phyloP scores from a whole-genome alignment of 306 rosid species.

The Corylus avellana region DNA sequence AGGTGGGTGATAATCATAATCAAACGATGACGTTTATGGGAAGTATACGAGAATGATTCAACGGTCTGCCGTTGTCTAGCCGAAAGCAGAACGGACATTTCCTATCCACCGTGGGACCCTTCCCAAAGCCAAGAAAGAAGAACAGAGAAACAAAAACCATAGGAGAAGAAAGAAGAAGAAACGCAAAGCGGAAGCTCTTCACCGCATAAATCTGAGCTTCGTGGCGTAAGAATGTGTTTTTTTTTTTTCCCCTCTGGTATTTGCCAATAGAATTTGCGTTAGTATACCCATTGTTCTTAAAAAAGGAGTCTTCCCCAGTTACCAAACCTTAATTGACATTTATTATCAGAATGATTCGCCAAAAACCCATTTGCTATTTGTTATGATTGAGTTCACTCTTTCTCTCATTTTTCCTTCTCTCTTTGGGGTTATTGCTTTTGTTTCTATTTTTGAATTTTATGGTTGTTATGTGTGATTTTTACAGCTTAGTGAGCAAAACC shows the following conservation, averaged over 20 bases:
- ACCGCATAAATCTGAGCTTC: neutral
- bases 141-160: neutral
- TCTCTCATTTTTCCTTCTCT: neutral
- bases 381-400: neutral
- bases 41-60: neutral
- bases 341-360: neutral
- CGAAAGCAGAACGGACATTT: neutral
- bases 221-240: neutral
- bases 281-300: neutral
- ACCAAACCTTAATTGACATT: neutral
- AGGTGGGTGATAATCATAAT: no score
- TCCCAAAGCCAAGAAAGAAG: neutral
- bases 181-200: neutral
- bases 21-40: no score
- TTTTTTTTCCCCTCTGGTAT: neutral
- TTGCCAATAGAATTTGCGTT: neutral
- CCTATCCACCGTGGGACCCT: neutral
- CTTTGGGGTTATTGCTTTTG: neutral
- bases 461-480: neutral
- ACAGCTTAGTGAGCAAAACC: neutral
- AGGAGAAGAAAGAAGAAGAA: slow-evolving; percentile 20
- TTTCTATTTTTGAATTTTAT: neutral
- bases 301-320: neutral
- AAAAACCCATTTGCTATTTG: slow-evolving; percentile 5
- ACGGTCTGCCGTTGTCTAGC: neutral